Conservation (phyloP, 495 filamentous ascomycete genomes). For the Clohesyomyces aquaticus region DNA sequence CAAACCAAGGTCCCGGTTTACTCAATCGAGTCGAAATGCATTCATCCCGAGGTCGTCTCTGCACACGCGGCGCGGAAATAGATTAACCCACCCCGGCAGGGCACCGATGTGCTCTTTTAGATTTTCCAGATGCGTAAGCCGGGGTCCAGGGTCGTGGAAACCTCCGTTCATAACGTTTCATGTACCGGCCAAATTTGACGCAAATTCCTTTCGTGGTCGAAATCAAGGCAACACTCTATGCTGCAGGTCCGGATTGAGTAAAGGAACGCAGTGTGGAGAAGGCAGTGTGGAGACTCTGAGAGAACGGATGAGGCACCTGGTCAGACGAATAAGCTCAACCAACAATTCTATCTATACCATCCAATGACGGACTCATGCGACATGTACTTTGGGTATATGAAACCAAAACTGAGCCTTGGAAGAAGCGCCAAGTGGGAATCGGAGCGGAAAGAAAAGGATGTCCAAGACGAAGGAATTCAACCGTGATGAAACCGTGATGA, state of each 20-base stretch:
- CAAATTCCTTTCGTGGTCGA: neutral
- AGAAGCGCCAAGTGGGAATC: conserved; percentile 15
- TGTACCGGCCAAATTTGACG: conserved; percentile 2
- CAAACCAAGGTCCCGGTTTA: conserved; percentile 17
- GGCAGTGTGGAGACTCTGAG: neutral
- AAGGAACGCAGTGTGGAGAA: conserved; percentile 1
- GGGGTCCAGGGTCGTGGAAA: conserved; percentile 13
- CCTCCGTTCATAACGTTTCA: conserved; percentile 25
- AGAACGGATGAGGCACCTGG: neutral
- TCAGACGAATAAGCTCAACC: conserved; percentile 13
- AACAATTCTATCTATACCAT: conserved; percentile 34
- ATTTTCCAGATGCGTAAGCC: conserved; percentile 15
- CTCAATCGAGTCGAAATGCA: conserved; percentile 16
- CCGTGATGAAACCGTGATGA: conserved; percentile 36
- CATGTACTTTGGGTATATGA: conserved; percentile 32
- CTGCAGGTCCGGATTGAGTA: conserved; percentile 13
- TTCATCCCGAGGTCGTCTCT: no score
- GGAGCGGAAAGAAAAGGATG: conserved; percentile 18
- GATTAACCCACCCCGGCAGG: conserved; percentile 2
- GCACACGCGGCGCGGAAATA: conserved; percentile 20
- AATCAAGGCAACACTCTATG: conserved; percentile 30
- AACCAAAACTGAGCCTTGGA: conserved; percentile 11
- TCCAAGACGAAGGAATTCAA: conserved; percentile 27
- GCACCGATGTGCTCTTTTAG: no score
- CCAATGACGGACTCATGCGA: conserved; percentile 30